A percentile compares a stretch with the other conserved stretches of the same genome.
Conservation (phyloP, 495 filamentous ascomycete species). For the Gamarada debralockiae region DNA sequence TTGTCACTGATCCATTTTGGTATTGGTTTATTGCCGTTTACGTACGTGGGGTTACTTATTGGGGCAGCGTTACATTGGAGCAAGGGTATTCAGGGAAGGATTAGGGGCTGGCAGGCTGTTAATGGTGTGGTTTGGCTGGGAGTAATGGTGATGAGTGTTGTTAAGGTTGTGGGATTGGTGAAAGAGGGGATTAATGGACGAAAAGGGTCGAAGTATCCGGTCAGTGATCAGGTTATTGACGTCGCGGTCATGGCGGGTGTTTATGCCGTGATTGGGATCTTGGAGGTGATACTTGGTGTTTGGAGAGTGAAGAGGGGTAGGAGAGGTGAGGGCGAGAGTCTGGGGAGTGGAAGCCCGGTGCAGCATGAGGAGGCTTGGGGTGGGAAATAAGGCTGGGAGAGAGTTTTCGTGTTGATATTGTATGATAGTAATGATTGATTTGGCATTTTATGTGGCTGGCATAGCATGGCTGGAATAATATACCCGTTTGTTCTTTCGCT, state of each 20-base stretch:
- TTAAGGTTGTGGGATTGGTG: conserved; percentile 28
- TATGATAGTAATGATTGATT: neutral
- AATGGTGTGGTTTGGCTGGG: conserved; percentile 29
- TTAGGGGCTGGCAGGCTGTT: conserved; percentile 21
- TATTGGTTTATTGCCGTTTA: conserved; percentile 31
- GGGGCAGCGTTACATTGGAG: conserved; percentile 22
- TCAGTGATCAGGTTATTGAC: conserved; percentile 31
- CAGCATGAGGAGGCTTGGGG: neutral
- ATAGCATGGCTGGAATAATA: neutral
- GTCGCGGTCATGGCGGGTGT: conserved; percentile 31
- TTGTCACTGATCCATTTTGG: conserved; percentile 27
- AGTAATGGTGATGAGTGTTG: conserved; percentile 22
- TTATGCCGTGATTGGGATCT: conserved; percentile 23
- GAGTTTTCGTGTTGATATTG: neutral
- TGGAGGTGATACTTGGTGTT: conserved; percentile 25
- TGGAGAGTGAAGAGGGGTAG: conserved; percentile 11
- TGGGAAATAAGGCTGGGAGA: neutral
- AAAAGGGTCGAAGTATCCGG: conserved; percentile 32
- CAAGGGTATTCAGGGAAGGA: conserved; percentile 13
- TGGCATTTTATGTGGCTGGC: neutral
- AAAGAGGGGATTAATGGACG: conserved; percentile 23
- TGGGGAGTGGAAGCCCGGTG: neutral
- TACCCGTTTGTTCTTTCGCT: neutral
- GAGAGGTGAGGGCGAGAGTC: neutral
- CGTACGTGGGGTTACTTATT: conserved; percentile 23